Percentiles rank a stretch among this genome's conserved stretches.
phyloP scores from a whole-genome alignment of 495 filamentous ascomycete species.

The Lasiosphaeriaceae sp. region DNA sequence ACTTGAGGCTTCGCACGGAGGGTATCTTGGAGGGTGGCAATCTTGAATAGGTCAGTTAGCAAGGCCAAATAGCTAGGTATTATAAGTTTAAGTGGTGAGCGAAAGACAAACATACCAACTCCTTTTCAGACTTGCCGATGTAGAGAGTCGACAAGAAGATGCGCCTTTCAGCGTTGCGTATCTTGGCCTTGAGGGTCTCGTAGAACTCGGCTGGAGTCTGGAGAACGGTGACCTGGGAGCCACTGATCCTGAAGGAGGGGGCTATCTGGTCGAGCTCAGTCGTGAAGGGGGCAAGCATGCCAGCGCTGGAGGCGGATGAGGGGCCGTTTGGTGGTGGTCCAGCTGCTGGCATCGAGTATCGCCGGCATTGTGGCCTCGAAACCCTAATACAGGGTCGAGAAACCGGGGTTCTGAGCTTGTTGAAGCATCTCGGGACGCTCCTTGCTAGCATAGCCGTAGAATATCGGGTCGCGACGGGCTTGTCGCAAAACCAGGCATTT shows the following conservation, averaged over 20 bases:
- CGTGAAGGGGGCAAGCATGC: slow-evolving; percentile 62
- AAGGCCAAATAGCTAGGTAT: not conserved
- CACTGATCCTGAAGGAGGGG: slow-evolving; percentile 80
- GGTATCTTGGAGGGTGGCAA: slow-evolving; percentile 71
- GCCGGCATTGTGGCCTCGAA: slow-evolving; percentile 32
- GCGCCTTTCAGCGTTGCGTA: slow-evolving; percentile 67
- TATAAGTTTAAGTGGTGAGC: not conserved
- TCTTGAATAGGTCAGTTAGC: slow-evolving; percentile 45
- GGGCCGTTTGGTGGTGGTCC: slow-evolving; percentile 21
- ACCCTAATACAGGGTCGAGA: slow-evolving; percentile 24
- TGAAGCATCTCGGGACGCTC: slow-evolving; percentile 29
- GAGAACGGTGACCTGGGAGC: slow-evolving; percentile 76
- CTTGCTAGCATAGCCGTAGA: slow-evolving; percentile 33
- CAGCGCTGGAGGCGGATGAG: slow-evolving; percentile 18
- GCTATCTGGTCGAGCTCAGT: slow-evolving; percentile 83
- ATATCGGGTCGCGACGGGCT: not conserved
- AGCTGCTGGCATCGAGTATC: slow-evolving; percentile 39
- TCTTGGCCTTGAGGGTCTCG: slow-evolving; percentile 82
- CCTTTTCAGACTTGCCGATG: slow-evolving; percentile 90
- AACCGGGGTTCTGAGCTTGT: slow-evolving; percentile 22
- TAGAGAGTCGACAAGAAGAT: slow-evolving; percentile 95
- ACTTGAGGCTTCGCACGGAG: slow-evolving; percentile 70
- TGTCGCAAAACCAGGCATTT: not conserved
- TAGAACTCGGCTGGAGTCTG: slow-evolving; percentile 82
- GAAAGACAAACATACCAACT: slow-evolving; percentile 65